These are phyloP conservation scores for Juglanconis juglandina DNA, from an alignment of 2,329 filamentous ascomycete genomes.

Conservation along the genomic window DNA sequence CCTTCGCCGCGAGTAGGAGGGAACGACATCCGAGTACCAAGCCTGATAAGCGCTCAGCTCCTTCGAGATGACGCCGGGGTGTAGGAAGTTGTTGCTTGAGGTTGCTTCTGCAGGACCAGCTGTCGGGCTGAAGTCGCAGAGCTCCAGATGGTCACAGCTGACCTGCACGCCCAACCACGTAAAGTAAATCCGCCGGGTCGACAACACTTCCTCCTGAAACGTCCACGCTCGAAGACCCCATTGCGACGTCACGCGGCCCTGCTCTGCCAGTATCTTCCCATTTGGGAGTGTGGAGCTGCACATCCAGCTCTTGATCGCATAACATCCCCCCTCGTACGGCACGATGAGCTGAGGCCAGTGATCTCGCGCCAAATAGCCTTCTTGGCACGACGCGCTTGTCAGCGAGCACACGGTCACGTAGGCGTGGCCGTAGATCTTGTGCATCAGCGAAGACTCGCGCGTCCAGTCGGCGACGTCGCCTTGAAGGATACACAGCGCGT, in stretches of 20 bases:
- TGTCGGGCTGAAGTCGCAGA: background rate
- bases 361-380: background rate
- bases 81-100: background rate
- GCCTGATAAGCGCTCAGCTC: background rate
- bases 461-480: slow-evolving; percentile 20
- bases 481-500: slow-evolving; percentile 18
- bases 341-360: background rate
- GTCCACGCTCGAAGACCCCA: background rate
- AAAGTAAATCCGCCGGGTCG: background rate
- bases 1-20: background rate
- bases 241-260: background rate
- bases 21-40: background rate
- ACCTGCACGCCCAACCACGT: background rate
- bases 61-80: background rate
- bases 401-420: slow-evolving; percentile 2
- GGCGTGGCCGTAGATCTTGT: background rate
- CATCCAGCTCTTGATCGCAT: background rate
- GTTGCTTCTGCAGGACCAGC: background rate
- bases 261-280: background rate
- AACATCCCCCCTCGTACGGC: background rate
- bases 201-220: background rate
- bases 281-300: background rate
- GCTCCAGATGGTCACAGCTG: background rate
- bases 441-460: background rate
- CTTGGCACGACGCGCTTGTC: background rate